These are phyloP conservation scores for Neopestalotiopsis rosae DNA, from an alignment of 2,329 filamentous ascomycete genomes.

Conservation along the genomic window DNA sequence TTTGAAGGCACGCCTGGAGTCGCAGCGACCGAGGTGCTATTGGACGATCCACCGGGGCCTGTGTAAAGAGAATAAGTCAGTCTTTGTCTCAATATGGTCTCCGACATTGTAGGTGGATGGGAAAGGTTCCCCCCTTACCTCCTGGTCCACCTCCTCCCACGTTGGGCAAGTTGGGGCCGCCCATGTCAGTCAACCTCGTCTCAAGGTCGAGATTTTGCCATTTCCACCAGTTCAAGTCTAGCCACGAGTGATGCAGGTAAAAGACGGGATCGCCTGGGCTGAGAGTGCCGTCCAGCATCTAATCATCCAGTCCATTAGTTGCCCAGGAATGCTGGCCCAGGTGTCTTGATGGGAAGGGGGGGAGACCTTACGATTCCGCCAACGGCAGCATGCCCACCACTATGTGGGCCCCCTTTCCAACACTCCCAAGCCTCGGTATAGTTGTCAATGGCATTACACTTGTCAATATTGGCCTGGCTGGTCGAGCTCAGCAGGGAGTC, in stretches of 20 bases:
- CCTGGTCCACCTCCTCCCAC: neutral
- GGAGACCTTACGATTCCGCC: slow-evolving; percentile 20
- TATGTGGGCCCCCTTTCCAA: slow-evolving; percentile 27
- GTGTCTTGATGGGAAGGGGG: neutral
- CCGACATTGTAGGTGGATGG: neutral
- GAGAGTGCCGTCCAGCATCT: slow-evolving; percentile 24
- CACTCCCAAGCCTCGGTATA: slow-evolving; percentile 26
- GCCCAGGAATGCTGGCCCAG: neutral
- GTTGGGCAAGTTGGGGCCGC: slow-evolving; percentile 25
- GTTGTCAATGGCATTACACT: slow-evolving; percentile 17
- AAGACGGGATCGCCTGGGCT: slow-evolving; percentile 41
- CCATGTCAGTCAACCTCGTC: slow-evolving; percentile 30
- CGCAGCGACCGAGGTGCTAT: neutral
- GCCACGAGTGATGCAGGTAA: slow-evolving; percentile 35
- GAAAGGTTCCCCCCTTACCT: neutral
- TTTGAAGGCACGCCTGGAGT: neutral
- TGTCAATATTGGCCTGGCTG: slow-evolving; percentile 13
- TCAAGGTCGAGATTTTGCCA: slow-evolving; percentile 33
- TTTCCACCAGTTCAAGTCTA: slow-evolving; percentile 36
- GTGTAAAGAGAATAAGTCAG: neutral
- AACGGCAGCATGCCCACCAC: slow-evolving; percentile 29
- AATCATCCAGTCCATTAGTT: neutral
- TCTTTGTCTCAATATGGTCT: neutral
- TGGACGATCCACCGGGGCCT: neutral
- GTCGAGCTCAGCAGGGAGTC: neutral